A percentile compares a stretch with the other conserved stretches of the same genome.
Conservation (phyloP, 441 rosid genomes). For the Breynia disticha region DNA sequence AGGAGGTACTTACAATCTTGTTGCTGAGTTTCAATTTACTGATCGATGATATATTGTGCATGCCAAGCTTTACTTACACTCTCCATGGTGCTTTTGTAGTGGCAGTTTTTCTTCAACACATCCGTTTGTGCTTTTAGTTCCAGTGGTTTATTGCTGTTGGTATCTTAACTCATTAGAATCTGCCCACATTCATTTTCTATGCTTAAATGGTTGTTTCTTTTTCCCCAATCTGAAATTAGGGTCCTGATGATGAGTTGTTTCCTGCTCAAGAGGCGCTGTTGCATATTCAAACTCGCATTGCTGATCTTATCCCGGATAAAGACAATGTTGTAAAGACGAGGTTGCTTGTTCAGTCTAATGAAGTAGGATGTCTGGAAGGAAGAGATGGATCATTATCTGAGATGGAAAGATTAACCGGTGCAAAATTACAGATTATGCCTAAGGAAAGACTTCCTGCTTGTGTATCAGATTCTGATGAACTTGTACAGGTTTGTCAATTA, state of each 20-base stretch:
- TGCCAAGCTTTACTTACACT: background rate
- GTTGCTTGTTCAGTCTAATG: slow-evolving; percentile 61
- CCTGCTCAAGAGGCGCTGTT: slow-evolving; percentile 98
- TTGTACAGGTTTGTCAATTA: slow-evolving; percentile 61
- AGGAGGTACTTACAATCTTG: slow-evolving; percentile 46
- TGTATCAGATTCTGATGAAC: slow-evolving; percentile 53
- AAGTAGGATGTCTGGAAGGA: slow-evolving; percentile 71
- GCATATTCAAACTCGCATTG: slow-evolving; percentile 83
- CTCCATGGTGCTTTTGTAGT: background rate
- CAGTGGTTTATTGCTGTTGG: too few species aligned
- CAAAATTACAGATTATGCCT: slow-evolving; percentile 57
- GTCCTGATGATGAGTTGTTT: slow-evolving; percentile 85
- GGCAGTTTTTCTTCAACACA: background rate
- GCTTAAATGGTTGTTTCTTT: background rate
- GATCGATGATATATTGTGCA: background rate
- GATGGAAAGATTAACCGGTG: slow-evolving; percentile 63
- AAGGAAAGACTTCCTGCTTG: slow-evolving; percentile 53
- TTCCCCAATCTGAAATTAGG: slow-evolving; percentile 32
- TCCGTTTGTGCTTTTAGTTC: background rate
- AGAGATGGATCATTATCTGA: slow-evolving; percentile 73
- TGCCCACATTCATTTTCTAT: background rate
- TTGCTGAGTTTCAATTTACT: background rate
- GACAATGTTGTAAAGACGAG: slow-evolving; percentile 70
- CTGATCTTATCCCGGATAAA: slow-evolving; percentile 65
- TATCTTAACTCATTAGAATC: too few species aligned